A percentile compares a stretch with the other conserved stretches of the same genome.
Conservation (phyloP, 2,329 filamentous ascomycete species). For the Alternaria ventricosa region DNA sequence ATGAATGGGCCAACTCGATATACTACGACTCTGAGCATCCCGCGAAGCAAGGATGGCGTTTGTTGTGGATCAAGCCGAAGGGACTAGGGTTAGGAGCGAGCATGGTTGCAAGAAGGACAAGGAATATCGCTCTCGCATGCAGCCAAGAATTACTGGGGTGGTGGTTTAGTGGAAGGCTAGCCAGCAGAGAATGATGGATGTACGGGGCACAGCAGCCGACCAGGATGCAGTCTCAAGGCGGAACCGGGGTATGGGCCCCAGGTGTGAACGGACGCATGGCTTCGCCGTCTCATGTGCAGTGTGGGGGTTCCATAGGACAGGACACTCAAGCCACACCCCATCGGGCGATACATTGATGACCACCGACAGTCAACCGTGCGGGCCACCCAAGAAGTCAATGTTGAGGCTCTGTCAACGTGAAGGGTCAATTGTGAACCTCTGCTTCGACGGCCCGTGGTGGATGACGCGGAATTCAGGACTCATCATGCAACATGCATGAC, state of each 20-base stretch:
- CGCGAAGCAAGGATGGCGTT: slow-evolving; percentile 44
- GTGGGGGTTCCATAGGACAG: slow-evolving; percentile 39
- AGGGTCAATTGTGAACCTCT: not conserved
- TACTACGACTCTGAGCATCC: slow-evolving; percentile 33
- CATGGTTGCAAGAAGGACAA: slow-evolving; percentile 41
- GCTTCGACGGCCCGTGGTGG: not conserved
- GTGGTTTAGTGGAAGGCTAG: slow-evolving; percentile 40
- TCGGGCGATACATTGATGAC: slow-evolving; percentile 26
- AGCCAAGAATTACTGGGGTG: slow-evolving; percentile 44
- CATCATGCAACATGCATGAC: not conserved
- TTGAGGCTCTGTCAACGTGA: not conserved
- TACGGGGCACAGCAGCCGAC: slow-evolving; percentile 34
- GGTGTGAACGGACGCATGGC: slow-evolving; percentile 39
- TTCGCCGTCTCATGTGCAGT: slow-evolving; percentile 42
- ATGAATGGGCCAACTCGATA: slow-evolving; percentile 37
- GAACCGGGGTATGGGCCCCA: slow-evolving; percentile 32
- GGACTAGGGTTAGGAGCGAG: slow-evolving; percentile 38
- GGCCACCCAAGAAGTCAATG: slow-evolving; percentile 15
- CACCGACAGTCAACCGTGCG: slow-evolving; percentile 9
- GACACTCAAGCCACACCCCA: slow-evolving; percentile 33
- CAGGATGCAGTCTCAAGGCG: slow-evolving; percentile 37
- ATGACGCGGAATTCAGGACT: not conserved
- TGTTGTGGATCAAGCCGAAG: slow-evolving; percentile 39
- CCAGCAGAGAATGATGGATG: slow-evolving; percentile 30
- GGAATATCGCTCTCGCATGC: slow-evolving; percentile 42